Conservation (phyloP, 805 yeast genomes). For the Myxozyma nipponensis region DNA sequence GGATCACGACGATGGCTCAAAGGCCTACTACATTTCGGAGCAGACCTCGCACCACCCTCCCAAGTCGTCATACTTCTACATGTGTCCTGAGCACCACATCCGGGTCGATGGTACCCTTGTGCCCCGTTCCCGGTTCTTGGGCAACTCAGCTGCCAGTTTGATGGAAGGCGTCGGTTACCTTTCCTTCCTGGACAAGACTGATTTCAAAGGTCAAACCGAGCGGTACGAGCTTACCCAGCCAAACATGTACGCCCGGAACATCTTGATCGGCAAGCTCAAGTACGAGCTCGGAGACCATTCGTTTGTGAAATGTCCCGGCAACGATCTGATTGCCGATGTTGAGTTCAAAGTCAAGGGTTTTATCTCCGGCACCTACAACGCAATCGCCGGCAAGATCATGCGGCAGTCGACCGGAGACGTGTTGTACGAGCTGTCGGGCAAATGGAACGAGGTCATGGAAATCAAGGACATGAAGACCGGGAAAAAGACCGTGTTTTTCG, state of each 20-base stretch:
- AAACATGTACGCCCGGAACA: constrained; percentile 91
- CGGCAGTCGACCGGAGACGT: constrained; percentile 49
- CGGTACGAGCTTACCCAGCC: constrained; percentile 87
- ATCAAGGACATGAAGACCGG: constrained; percentile 53
- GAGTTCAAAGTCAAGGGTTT: constrained; percentile 96
- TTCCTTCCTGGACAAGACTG: constrained; percentile 57
- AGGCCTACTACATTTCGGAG: constrained; percentile 83
- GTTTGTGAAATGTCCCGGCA: constrained; percentile 59
- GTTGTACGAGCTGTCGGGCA: constrained; percentile 70
- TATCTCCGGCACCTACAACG: constrained; percentile 87
- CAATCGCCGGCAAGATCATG: constrained; percentile 71
- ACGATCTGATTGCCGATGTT: constrained; percentile 66
- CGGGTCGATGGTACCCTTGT: constrained; percentile 84
- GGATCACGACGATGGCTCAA: constrained; percentile 69
- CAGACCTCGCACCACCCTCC: constrained; percentile 99
- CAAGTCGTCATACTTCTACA: constrained; percentile 85
- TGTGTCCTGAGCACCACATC: constrained; percentile 74
- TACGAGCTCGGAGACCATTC: constrained; percentile 92
- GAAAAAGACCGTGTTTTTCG: constrained; percentile 52
- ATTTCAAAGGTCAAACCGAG: constrained; percentile 51
- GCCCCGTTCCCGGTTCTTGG: constrained; percentile 84
- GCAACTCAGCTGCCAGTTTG: constrained; percentile 94
- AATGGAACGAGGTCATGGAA: constrained; percentile 87
- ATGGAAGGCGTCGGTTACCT: constrained; percentile 88
- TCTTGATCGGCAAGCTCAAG: constrained; percentile 82